Base-by-base conservation (phyloP, 768 basidiomycete species). In the Udeniomyces megalosporus region DNA sequence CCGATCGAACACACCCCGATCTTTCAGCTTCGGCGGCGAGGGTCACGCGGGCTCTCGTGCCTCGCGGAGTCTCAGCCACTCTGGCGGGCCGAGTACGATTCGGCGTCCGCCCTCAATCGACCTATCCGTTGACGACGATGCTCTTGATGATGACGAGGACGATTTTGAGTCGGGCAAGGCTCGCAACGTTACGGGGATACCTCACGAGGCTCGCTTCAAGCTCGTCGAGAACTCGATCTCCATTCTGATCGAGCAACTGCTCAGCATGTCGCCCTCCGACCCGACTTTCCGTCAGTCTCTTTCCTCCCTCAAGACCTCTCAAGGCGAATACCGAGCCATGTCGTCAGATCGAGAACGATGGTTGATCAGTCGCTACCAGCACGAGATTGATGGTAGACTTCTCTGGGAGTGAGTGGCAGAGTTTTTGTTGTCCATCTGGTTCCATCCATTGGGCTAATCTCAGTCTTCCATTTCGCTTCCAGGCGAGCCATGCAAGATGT, bases 391-490 rank as follows among this genome's bases (percentile, higher is more conserved):
- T 66, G 79, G 80, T 28, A 86, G 89, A 70, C 75, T 70, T 12
- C 76, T 90, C 29, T 96, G 92, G 92, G 91, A 93, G 74, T 84
- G 89, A 42, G 38, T 42, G 38, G 17, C n/a, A n/a, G n/a, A n/a
- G n/a, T n/a, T n/a, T n/a, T n/a, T n/a, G n/a, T n/a, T n/a, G n/a
- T n/a, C n/a, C n/a, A n/a, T n/a, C n/a, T n/a, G n/a, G n/a, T n/a
- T n/a, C n/a, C n/a, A n/a, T n/a, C n/a, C n/a, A n/a, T n/a, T n/a
- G n/a, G n/a, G n/a, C 17, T 42, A 17, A 42, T 42, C 38, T 42
- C 38, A n/a, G n/a, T 42, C 17, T 8, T 42, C 38, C 10, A 8
- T 17, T 17, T 42, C 38, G 17, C 38, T 42, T 42, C 17, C 38
- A 42, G 38, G 38, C 38, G 38, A 74, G 92, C 86, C 71, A 73